These are phyloP conservation scores for Asclepias syriaca DNA, from an alignment of 257 asterid species.

Conservation along the genomic window DNA sequence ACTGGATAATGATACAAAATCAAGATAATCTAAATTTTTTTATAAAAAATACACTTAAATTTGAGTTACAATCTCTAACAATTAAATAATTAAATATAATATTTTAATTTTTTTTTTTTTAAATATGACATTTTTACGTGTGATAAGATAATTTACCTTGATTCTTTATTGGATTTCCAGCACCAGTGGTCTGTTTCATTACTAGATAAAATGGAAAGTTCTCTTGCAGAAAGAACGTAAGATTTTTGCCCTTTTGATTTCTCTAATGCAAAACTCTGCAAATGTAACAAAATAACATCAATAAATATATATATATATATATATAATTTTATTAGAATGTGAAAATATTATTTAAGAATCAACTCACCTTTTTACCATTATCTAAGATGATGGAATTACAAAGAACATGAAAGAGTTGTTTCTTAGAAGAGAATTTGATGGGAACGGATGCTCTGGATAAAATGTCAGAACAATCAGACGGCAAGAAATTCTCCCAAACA, in stretches of 20 bases:
- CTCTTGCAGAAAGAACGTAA: conserved; percentile 28
- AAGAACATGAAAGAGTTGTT: conserved; percentile 18
- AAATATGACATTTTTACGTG: too few relatives aligned
- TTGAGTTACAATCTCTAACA: too few relatives aligned
- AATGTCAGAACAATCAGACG: conserved; percentile 21
- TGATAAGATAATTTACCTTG: conserved; percentile 13
- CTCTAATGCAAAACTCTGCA: conserved; percentile 32
- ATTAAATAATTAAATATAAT: too few relatives aligned
- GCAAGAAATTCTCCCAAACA: conserved; percentile 36
- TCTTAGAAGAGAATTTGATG: conserved; percentile 27
- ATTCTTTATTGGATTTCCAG: conserved; percentile 27
- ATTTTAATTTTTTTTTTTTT: too few relatives aligned
- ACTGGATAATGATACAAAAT: too few relatives aligned
- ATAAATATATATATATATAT: background rate
- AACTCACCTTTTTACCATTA: conserved; percentile 26
- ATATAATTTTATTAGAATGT: background rate
- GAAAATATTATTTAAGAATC: background rate
- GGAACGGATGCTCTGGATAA: conserved; percentile 12
- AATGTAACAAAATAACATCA: background rate
- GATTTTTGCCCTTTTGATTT: conserved; percentile 26
- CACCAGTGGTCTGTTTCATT: conserved; percentile 26
- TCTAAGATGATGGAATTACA: conserved; percentile 25
- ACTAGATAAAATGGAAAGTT: conserved; percentile 24
- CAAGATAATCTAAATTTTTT: too few relatives aligned
- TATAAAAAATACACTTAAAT: too few relatives aligned